Conservation (phyloP, 495 filamentous ascomycete genomes). For the Penicillium fimorum region DNA sequence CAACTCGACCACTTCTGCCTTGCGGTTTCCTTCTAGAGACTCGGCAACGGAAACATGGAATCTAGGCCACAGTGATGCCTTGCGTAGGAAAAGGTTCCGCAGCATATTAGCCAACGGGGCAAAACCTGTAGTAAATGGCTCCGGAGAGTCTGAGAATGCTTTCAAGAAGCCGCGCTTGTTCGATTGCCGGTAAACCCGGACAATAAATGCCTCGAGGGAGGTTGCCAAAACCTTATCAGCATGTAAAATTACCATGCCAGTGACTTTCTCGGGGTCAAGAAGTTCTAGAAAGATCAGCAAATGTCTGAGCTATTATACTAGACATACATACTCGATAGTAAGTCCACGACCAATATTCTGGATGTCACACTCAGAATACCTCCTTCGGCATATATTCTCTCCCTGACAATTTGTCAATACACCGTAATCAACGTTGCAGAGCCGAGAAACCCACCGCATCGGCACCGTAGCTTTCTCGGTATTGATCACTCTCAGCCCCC, state of each 20-base stretch:
- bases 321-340: constrained; percentile 63
- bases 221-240: constrained; percentile 85
- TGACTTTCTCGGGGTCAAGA: constrained; percentile 79
- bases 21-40: constrained; percentile 84
- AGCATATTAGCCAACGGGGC: constrained; percentile 88
- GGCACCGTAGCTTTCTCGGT: constrained; percentile 88
- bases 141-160: constrained; percentile 92
- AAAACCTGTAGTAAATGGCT: constrained; percentile 88
- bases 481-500: constrained; percentile 88
- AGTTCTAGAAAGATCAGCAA: constrained; percentile 47
- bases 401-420: constrained; percentile 46
- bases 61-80: constrained; percentile 88
- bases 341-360: constrained; percentile 89
- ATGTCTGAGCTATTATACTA: neutral
- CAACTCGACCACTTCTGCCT: constrained; percentile 94
- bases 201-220: constrained; percentile 89
- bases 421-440: neutral
- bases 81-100: constrained; percentile 87
- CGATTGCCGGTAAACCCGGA: constrained; percentile 88
- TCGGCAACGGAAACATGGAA: constrained; percentile 89
- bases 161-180: constrained; percentile 94
- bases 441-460: constrained; percentile 48
- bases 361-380: constrained; percentile 97
- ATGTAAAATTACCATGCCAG: constrained; percentile 84
- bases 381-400: constrained; percentile 85